Conservation (phyloP, 2,329 filamentous ascomycete genomes). For the Biscogniauxia mediterranea region DNA sequence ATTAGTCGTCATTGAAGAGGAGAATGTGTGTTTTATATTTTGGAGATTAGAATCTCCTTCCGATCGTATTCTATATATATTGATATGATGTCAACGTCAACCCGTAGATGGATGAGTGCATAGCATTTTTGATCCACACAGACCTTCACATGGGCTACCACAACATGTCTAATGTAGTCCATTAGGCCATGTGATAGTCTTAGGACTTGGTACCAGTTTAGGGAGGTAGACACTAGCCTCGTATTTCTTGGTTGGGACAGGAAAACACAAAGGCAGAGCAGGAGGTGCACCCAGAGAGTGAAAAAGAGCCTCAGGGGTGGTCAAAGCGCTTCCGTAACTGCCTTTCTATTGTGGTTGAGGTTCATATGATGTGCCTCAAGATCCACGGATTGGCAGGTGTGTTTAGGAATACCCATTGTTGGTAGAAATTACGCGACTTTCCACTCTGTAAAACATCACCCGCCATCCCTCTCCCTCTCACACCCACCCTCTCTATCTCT, state of each 20-base stretch:
- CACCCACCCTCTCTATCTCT: background rate
- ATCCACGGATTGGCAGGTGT: background rate
- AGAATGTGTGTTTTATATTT: too few species aligned
- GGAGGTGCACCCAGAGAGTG: background rate
- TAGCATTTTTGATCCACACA: too few species aligned
- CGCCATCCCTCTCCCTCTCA: background rate
- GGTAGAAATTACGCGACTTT: background rate
- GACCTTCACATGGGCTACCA: too few species aligned
- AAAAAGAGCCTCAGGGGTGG: background rate
- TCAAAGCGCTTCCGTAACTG: background rate
- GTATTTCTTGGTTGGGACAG: background rate
- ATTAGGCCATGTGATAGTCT: too few species aligned
- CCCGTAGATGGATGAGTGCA: too few species aligned
- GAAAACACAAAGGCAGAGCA: background rate
- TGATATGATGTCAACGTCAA: too few species aligned
- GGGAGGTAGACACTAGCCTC: too few species aligned
- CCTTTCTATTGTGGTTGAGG: background rate
- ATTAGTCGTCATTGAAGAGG: too few species aligned
- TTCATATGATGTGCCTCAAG: background rate
- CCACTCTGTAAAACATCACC: background rate
- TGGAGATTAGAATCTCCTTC: too few species aligned
- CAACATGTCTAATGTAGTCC: too few species aligned
- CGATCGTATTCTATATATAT: too few species aligned
- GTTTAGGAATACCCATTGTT: background rate
- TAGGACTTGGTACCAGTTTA: too few species aligned